Base-by-base conservation (phyloP, 352 stramenopile genomes). In the Globisporangium echinulatum region DNA sequence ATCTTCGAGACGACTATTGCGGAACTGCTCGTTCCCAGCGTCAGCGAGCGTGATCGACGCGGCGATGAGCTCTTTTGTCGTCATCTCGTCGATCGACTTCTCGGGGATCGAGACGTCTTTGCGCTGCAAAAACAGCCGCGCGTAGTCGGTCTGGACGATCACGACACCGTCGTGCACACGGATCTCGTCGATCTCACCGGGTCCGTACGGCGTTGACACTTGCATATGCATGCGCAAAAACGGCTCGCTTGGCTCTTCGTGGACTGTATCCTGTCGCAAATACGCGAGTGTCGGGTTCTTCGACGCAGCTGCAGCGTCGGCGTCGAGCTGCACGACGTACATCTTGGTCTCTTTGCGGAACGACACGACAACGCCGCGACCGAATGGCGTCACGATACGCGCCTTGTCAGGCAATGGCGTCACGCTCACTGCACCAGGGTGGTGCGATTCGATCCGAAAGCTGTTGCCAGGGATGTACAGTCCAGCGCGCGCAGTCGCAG, bases 291-390 rank as follows among this genome's bases (percentile, higher is more conserved):
- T 89, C 19, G 75, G 66, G 52, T 73, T 85, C 67, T 87, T 90
- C 7, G 72, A 71, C 6, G 25, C 25, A 25, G 25, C 25, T 25
- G 77, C 71, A 6, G 68, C 57, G 46, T 85, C 69, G 11, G 76
- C 77, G 58, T 90, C 81, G 43, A 94, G 66, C 54, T 90, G 82
- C 10, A 92, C 79, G 7, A 94, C 74, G 59, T 92, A 94, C 70
- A 92, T 86, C 61, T 87, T 90, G 37, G 73, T 86, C 48, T 79
- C 72, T 36, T 70, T 64, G 52, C 85, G 85, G 63, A 88, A 94
- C 8, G 75, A 74, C 9, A 94, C 66, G 53, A 92, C 70, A 4
- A 87, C 73, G 46, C 85, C 85, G 8, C 74, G 77, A 52, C 85
- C 85, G 55, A 90, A 94, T 5, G 82, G 77, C 46, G 80, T 91